Evolutionary conservation across 1,284 basidiomycete species (phyloP), one percentile per base, ranked within the genome.

Genomic region (Cutaneotrichosporon mucoides): DNA sequence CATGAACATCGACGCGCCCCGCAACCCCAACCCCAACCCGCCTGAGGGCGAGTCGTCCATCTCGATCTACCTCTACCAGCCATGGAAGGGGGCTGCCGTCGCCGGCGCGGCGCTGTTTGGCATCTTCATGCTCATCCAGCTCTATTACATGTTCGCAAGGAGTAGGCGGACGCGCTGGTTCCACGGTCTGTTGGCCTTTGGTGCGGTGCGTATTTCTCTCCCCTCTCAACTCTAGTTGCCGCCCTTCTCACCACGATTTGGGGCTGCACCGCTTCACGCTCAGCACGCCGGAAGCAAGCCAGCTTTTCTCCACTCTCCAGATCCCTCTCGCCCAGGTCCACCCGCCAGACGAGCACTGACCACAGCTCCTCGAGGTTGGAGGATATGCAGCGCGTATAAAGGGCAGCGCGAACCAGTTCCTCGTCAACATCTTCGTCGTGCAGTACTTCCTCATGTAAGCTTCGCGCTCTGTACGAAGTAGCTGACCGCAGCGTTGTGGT

Each of bases 361-460:
- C 24, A 13, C 38, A 71, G 72, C 59, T 72, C 36, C 69, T 74
- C 67, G 72, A 74, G 35, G 57, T 68, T 8, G 72, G 68, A 2
- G 72, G 72, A 13, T 74, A 74, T 57, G 71, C 64, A 1, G 67
- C 66, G 4, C 54, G 72, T 35, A 62, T 69, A 9, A 63, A 61
- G 11, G 66, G 66, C n/a, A 57, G 67, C 42, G 44, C 53, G 36
- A 56, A 64, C 41, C 67, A 68, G 15, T 74, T 66, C 50, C 53
- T 70, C 7, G 55, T 61, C 10, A 41, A 53, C 33, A 57, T 63
- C 4, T 71, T 73, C 40, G 64, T 72, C 7, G 66, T 64, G 10
- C 73, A 79, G 53, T 79, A 79, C 67, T 79, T 79, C 48, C 65
- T 80, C 53, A 79, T 75, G 4, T 7, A 6, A 9, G 9, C 49